Evolutionary conservation across 2,329 filamentous ascomycete species (phyloP).

Genomic region (Cercospora zeae-maydis): DNA sequence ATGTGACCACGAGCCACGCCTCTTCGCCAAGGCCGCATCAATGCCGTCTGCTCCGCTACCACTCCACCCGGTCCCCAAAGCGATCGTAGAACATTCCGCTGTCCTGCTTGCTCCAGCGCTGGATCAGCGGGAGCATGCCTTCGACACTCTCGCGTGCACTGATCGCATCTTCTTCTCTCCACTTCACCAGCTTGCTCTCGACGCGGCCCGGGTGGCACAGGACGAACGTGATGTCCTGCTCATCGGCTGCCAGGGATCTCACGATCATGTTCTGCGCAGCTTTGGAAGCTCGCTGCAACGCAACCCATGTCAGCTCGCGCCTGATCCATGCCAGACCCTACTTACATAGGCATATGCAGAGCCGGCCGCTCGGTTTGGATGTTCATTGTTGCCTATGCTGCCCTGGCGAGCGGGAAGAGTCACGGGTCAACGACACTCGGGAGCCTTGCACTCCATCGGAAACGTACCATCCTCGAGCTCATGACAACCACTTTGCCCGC

Average conservation of each 20-base stretch:
- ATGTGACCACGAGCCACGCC: not conserved
- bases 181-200: slow-evolving; percentile 44
- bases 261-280: slow-evolving; percentile 48
- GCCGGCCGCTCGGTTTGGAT: slow-evolving; percentile 32
- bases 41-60: slow-evolving; percentile 33
- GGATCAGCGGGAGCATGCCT: slow-evolving; percentile 40
- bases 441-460: not conserved
- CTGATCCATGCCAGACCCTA: not conserved
- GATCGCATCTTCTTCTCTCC: slow-evolving; percentile 47
- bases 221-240: slow-evolving; percentile 42
- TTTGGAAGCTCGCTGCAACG: slow-evolving; percentile 40
- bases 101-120: slow-evolving; percentile 31
- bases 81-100: slow-evolving; percentile 45
- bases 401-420: slow-evolving; percentile 23
- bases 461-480: slow-evolving; percentile 41
- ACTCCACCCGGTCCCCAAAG: slow-evolving; percentile 43
- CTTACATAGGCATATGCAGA: slow-evolving; percentile 44
- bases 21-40: not conserved
- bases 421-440: not conserved
- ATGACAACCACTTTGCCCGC: slow-evolving; percentile 41
- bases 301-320: not conserved
- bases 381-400: slow-evolving; percentile 39
- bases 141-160: slow-evolving; percentile 41
- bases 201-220: slow-evolving; percentile 47
- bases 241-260: slow-evolving; percentile 44